These are phyloP conservation scores for Aspergillus bombycis DNA, from an alignment of 2,329 filamentous ascomycete genomes.

Conservation along the genomic window DNA sequence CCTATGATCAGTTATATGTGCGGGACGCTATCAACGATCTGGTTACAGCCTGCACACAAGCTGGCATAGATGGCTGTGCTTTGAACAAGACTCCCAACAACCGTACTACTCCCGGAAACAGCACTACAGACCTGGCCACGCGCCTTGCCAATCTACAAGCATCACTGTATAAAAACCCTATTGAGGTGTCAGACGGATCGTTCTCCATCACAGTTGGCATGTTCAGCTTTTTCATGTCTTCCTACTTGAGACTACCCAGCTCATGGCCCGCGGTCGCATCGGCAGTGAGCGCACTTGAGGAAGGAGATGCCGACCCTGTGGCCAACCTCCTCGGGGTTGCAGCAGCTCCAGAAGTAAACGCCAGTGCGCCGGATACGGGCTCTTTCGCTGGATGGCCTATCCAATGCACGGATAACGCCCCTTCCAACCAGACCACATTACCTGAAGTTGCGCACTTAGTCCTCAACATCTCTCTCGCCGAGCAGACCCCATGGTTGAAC, in stretches of 20 bases:
- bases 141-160: not conserved
- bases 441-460: not conserved
- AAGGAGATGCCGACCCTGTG: not conserved
- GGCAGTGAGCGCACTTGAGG: not conserved
- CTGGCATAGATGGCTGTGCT: not conserved
- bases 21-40: constrained; percentile 59
- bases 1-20: constrained; percentile 8
- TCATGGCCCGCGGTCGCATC: not conserved
- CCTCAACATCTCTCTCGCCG: not conserved
- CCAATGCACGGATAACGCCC: not conserved
- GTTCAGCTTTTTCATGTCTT: not conserved
- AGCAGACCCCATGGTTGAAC: not conserved
- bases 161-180: not conserved
- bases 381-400: not conserved
- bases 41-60: constrained; percentile 56
- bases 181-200: not conserved
- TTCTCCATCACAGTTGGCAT: not conserved
- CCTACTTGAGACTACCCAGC: not conserved
- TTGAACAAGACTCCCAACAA: not conserved
- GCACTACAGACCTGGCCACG: not conserved
- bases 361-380: not conserved
- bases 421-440: not conserved
- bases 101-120: not conserved
- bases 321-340: not conserved
- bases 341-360: not conserved